Conservation (phyloP, 805 yeast species). For the Kluyveromyces dobzhanskii region DNA sequence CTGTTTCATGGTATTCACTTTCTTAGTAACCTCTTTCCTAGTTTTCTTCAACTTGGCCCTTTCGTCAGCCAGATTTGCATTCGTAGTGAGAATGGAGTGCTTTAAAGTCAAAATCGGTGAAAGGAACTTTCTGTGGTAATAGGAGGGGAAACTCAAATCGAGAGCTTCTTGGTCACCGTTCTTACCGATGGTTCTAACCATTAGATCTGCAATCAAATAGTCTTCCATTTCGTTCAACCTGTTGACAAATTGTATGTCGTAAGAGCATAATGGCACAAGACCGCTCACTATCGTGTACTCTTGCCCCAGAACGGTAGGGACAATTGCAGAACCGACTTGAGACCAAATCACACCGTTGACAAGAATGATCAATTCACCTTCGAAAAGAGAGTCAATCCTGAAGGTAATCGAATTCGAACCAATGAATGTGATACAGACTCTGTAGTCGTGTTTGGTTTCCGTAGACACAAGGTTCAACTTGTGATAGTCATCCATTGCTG, state of each 20-base stretch:
- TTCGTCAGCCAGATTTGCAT: slow-evolving; percentile 50
- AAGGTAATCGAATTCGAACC: slow-evolving; percentile 46
- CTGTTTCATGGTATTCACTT: slow-evolving; percentile 39
- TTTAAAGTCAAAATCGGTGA: slow-evolving; percentile 59
- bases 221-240: slow-evolving; percentile 28
- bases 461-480: slow-evolving; percentile 22
- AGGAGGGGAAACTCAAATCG: slow-evolving; percentile 29
- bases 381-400: slow-evolving; percentile 38
- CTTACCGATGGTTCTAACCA: slow-evolving; percentile 30
- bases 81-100: slow-evolving; percentile 57
- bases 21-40: slow-evolving; percentile 51
- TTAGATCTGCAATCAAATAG: slow-evolving; percentile 32
- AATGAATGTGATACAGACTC: slow-evolving; percentile 39
- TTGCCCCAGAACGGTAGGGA: slow-evolving; percentile 33
- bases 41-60: slow-evolving; percentile 47
- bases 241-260: slow-evolving; percentile 42
- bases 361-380: slow-evolving; percentile 35
- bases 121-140: slow-evolving; percentile 32
- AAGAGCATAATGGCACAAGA: slow-evolving; percentile 54
- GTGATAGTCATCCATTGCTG: slow-evolving; percentile 24
- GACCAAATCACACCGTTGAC: slow-evolving; percentile 69
- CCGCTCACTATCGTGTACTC: slow-evolving; percentile 56
- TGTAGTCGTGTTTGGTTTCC: slow-evolving; percentile 27
- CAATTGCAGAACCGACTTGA: slow-evolving; percentile 45
- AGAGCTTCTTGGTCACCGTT: slow-evolving; percentile 12